Base-by-base conservation (phyloP, 192 early-diverging fungal species). In the Backusella parvicylindrica region DNA sequence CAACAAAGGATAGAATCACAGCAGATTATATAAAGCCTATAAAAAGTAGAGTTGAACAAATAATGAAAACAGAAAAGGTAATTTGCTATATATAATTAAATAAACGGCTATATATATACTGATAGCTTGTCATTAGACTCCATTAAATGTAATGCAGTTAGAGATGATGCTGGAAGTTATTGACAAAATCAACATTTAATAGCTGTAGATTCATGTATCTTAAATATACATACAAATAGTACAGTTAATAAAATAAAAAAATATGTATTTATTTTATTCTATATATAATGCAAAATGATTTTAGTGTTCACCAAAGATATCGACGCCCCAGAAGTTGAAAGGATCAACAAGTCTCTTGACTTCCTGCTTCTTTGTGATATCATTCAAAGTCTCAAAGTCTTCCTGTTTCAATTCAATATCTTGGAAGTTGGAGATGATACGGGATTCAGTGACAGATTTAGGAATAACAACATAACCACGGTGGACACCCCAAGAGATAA, bases 391-490 rank as follows among this genome's bases (percentile, higher is more conserved):
- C 13, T 38, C 28, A 31, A 73, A 73, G 31, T 73, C 72, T n/a
- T 73, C 72, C 26, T 73, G 21, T 0, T 30, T 65, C 12, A 77
- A 43, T 49, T 71, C 33, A 66, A 65, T 49, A 16, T 64, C 43
- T 11, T 72, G 23, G 18, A 73, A 74, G 72, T 78, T 78, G 37
- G 73, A 53, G 13, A 70, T 36, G 67, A 78, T 78, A 21, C 77
- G 77, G 31, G 74, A 72, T 28, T 83, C 79, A 65, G 88, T 91
- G 68, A 87, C 90, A 11, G 93, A 94, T 84, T 95, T 95, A 72
- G 95, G 94, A 77, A 96, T 91, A 9, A 94, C 94, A 11, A 80
- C 77, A 38, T 90, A 90, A 2, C 92, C 92, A 64, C 95, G 89
- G 73, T 92, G 85, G 32, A 87, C 77, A 64, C 79, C 91, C 95